Evolutionary conservation across 2,329 filamentous ascomycete species (phyloP).

Genomic region (Aaosphaeria arxii): DNA sequence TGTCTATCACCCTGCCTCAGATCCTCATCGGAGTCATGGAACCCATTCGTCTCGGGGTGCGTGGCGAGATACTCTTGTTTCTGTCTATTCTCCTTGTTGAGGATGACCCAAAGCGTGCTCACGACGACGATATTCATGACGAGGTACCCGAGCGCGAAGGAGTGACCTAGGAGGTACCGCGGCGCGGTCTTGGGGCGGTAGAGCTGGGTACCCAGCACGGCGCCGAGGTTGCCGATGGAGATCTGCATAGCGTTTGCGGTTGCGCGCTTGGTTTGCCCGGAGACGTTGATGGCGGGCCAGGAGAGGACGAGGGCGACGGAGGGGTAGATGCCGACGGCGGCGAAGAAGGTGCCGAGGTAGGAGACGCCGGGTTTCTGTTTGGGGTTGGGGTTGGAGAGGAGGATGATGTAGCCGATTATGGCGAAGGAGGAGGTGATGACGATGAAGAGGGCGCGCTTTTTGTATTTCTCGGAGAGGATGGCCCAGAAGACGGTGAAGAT

Average conservation of each 20-base stretch:
- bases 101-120: conserved; percentile 22
- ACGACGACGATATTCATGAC: conserved; percentile 31
- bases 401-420: conserved; percentile 39
- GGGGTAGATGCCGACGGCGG: conserved; percentile 39
- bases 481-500: conserved; percentile 36
- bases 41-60: conserved; percentile 23
- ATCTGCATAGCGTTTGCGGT: conserved; percentile 51
- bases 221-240: conserved; percentile 47
- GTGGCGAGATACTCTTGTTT: conserved; percentile 22
- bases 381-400: conserved; percentile 32
- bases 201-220: conserved; percentile 37
- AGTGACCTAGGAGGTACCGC: conserved; percentile 34
- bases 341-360: conserved; percentile 37
- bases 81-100: conserved; percentile 29
- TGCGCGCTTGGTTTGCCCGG: conserved; percentile 53
- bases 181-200: conserved; percentile 33
- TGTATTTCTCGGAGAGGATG: conserved; percentile 27
- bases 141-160: conserved; percentile 34
- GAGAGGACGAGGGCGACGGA: conserved; percentile 40
- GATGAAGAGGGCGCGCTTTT: conserved; percentile 35
- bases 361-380: conserved; percentile 32
- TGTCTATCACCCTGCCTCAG: conserved; percentile 30
- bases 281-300: conserved; percentile 54
- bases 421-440: conserved; percentile 26
- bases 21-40: conserved; percentile 30